Conservation (phyloP, 2,329 filamentous ascomycete species). For the Aspergillus sclerotialis region DNA sequence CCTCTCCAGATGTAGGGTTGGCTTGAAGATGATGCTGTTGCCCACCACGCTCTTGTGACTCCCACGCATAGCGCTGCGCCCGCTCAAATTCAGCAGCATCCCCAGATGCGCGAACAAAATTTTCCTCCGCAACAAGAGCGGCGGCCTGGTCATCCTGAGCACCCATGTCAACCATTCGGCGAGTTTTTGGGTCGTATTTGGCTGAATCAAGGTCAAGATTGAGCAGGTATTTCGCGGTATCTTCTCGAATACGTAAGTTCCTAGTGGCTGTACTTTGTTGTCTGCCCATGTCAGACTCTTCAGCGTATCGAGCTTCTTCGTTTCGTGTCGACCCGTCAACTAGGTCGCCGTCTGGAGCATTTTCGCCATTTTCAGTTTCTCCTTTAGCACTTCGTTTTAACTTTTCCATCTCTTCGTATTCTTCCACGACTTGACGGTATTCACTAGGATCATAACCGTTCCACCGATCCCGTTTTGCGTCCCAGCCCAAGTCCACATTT, state of each 20-base stretch:
- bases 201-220: slow-evolving; percentile 95
- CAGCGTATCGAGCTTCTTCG: slow-evolving; percentile 65
- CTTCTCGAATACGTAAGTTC: slow-evolving; percentile 86
- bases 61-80: slow-evolving; percentile 89
- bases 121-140: slow-evolving; percentile 81
- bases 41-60: slow-evolving; percentile 76
- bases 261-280: slow-evolving; percentile 86
- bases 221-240: slow-evolving; percentile 92
- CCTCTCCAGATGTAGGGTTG: slow-evolving; percentile 89
- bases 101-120: slow-evolving; percentile 79
- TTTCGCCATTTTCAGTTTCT: slow-evolving; percentile 44
- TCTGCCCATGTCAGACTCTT: slow-evolving; percentile 93
- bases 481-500: slow-evolving; percentile 84
- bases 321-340: slow-evolving; percentile 45
- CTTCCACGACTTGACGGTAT: slow-evolving; percentile 78
- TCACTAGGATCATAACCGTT: slow-evolving; percentile 92
- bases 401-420: slow-evolving; percentile 80
- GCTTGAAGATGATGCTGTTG: slow-evolving; percentile 86
- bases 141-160: slow-evolving; percentile 74
- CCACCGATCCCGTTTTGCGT: slow-evolving; percentile 96
- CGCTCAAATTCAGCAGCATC: slow-evolving; percentile 89
- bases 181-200: slow-evolving; percentile 94
- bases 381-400: slow-evolving; percentile 53
- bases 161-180: slow-evolving; percentile 80
- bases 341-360: slow-evolving; percentile 39